Evolutionary conservation across 2,329 filamentous ascomycete species (phyloP).

Genomic region (Colletotrichum destructivum): DNA sequence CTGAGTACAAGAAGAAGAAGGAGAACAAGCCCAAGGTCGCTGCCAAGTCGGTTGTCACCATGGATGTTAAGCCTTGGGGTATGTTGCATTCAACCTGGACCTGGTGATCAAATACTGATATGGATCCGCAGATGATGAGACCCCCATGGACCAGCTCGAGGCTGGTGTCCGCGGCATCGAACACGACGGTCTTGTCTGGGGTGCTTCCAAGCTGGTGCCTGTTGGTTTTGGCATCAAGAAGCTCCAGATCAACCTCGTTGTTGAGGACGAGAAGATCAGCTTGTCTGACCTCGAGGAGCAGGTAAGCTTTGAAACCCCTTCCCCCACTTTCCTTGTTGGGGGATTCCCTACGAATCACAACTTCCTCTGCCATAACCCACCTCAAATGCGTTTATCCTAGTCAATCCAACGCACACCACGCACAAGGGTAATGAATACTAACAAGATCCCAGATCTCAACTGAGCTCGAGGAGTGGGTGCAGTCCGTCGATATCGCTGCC

Average conservation of each 20-base stretch:
- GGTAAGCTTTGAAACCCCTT: neutral
- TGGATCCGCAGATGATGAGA: conserved; percentile 82
- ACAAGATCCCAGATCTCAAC: conserved; percentile 70
- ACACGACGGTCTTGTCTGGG: conserved; percentile 97
- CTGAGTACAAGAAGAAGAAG: conserved; percentile 98
- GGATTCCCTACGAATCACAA: too few relatives aligned
- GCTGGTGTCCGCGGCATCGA: conserved; percentile 84
- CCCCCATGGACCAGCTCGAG: conserved; percentile 88
- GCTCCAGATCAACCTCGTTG: conserved; percentile 97
- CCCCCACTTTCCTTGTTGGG: too few relatives aligned
- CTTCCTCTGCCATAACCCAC: too few relatives aligned
- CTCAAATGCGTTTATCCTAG: too few relatives aligned
- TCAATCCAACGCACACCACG: too few relatives aligned
- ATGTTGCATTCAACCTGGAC: conserved; percentile 58
- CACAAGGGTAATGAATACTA: neutral
- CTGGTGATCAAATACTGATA: conserved; percentile 44
- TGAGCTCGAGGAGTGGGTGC: conserved; percentile 90
- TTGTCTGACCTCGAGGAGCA: conserved; percentile 87
- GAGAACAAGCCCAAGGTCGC: conserved; percentile 90
- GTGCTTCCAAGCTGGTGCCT: conserved; percentile 88
- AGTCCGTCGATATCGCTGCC: conserved; percentile 85
- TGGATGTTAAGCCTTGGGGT: conserved; percentile 99
- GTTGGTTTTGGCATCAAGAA: conserved; percentile 99
- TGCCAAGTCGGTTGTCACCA: conserved; percentile 95
- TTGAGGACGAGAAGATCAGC: conserved; percentile 97